Evolutionary conservation across 2,329 filamentous ascomycete genomes (phyloP), one percentile per base, ranked within the genome.

Genomic region (Penicillium brasilianum): DNA sequence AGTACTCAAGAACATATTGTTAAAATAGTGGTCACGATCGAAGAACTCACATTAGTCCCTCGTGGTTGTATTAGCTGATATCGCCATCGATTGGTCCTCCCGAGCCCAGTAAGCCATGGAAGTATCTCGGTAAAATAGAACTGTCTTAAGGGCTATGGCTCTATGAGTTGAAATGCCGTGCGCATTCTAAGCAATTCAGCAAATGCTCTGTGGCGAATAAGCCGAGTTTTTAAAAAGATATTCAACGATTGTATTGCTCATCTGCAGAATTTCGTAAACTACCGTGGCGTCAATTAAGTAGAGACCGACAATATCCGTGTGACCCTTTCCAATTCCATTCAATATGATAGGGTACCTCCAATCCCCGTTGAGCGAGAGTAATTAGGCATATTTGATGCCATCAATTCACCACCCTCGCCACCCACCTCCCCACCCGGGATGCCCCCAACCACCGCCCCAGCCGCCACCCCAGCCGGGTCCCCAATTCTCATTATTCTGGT

Each of bases 391-490:
- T 9, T 49, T 32, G 36, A 20, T 43, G 39, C 39, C 39, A 5
- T 43, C 39, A 8, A 5, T 41, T 37, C 37, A 55, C 22, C 37
- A 36, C 2, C 52, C 52, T 55, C 52, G 5, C 52, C 52, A 41
- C 14, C 52, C 52, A 32, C 34, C 50, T n/a, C 37, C 37, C 36
- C 39, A 55, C n/a, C 52, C 52, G 20, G 52, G 52, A 28, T 44
- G 22, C 14, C 52, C 37, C 36, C 36, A 37, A 34, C 32, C 32
- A 37, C n/a, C 34, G 30, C 30, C 18, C 32, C 32, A 25, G 14
- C 52, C 36, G 14, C 37, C 18, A 20, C 50, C 52, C 52, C 52
- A 55, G 16, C 52, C 52, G 14, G 52, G 52, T 8, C 52, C 52
- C 28, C 52, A 30, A 11, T 41, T 22, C 14, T 54, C 11, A 11